Base-by-base conservation (phyloP, 306 rosid species). In the Pyrus communis region DNA sequence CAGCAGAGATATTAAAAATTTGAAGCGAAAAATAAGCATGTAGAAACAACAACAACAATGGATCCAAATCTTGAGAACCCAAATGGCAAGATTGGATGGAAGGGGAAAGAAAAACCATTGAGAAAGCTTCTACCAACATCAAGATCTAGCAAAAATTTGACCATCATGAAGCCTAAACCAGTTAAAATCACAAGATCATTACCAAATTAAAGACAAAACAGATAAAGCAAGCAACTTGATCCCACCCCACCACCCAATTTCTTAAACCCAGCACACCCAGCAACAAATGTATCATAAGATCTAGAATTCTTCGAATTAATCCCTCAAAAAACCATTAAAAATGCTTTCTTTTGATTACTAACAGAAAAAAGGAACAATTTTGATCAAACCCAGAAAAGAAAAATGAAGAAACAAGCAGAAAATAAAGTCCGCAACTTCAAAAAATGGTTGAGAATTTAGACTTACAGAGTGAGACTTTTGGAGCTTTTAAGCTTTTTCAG, bases 121-220 rank as follows among this genome's bases (percentile, higher is more conserved):
- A 59, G 22, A 75, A 64, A n/a, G 74, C 75, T 69, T 28, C 58
- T 51, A 14, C 51, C 27, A 43, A 9, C 81, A 72, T n/a, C 85
- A 57, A 81, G 94, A 87, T 86, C 91, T 81, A 84, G 38, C 81
- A 69, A 28, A 61, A 70, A 18, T 3, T 62, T 7, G 23, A 79
- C 28, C 75, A 59, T 59, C 45, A 68, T 57, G 57, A 33, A 67
- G 66, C 23, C 58, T 40, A 43, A 49, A 64, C 8, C 22, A 35
- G 66, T 27, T 70, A 59, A 59, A 61, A 57, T 8, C 15, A 52
- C 59, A 76, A 79, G 46, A 71, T 71, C 64, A 52, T 15, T 67
- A 38, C 64, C 78, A 30, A 69, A 73, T 45, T 38, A 4, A 54
- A 22, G 63, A 62, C 1, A 21, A 55, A 0, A 73, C 43, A 46